Evolutionary conservation across 257 asterid genomes (phyloP), one percentile per base, ranked within the genome.

Genomic region (Przewalskia tangutica): DNA sequence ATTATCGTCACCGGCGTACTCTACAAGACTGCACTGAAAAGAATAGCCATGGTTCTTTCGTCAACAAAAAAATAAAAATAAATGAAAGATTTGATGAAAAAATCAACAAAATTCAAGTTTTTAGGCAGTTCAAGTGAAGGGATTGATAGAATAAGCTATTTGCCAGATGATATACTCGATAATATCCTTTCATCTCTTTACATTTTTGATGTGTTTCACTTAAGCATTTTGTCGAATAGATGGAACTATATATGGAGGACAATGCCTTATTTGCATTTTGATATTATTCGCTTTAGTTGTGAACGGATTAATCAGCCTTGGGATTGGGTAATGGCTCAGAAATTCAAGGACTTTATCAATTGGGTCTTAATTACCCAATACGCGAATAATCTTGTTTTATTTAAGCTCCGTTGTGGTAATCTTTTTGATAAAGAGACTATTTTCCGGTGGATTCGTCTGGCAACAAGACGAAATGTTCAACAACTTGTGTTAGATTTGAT

Each of bases 211-310:
- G 34, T 34, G 56, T 58, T 81, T 12, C 42, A 75, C 51, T 1
- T 64, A 18, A 50, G 77, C 17, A 46, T 27, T 3, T 46, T 80
- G 6, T 80, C 63, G 8, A 46, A 64, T 13, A 80, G 83, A 80
- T 80, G 77, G 83, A 12, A 80, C 18, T 14, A 0, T 64, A 12
- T 80, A 4, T 80, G 51, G 42, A 48, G 32, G 23, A 42, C 73
- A 56, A 54, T 70, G 44, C 81, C 84, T 42, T 82, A 46, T 50
- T 75, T 82, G 62, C 40, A 75, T 44, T 56, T 75, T 27, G 73
- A 82, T 32, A 27, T 82, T 32, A 16, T 2, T 6, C 7, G n/a
- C 12, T 75, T 75, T 70, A 38, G 18, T 48, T 18, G 12, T 58
- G 7, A 20, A 13, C 7, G 27, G 65, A 8, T 38, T 42, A 54